Conservation (phyloP, 768 basidiomycete species). For the Austroboletus festivus region DNA sequence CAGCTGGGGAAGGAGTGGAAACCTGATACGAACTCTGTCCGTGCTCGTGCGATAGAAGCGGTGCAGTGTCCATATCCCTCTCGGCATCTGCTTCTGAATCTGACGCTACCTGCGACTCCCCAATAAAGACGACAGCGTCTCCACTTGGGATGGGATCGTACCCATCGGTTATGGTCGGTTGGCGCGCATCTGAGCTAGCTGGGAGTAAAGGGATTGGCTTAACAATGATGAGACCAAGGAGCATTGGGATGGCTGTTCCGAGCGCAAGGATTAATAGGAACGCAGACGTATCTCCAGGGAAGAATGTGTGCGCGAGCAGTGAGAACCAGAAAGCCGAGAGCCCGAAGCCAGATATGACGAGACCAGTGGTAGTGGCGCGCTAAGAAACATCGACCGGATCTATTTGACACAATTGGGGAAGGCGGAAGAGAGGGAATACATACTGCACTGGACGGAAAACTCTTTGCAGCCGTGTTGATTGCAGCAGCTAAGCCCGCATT, state of each 20-base stretch:
- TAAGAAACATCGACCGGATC: too few relatives aligned
- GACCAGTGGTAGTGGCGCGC: slow-evolving; percentile 65
- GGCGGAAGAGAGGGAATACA: slow-evolving; percentile 25
- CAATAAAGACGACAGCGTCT: slow-evolving; percentile 22
- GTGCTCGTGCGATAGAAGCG: slow-evolving; percentile 20
- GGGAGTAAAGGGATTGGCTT: slow-evolving; percentile 61
- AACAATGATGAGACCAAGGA: slow-evolving; percentile 72
- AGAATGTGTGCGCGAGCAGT: slow-evolving; percentile 64
- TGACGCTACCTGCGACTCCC: slow-evolving; percentile 16
- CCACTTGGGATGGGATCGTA: slow-evolving; percentile 19
- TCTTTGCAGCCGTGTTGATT: slow-evolving; percentile 80
- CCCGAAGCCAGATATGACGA: slow-evolving; percentile 85
- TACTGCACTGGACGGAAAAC: slow-evolving; percentile 70
- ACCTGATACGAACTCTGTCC: slow-evolving; percentile 22
- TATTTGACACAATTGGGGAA: too few relatives aligned
- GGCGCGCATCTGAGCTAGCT: slow-evolving; percentile 16
- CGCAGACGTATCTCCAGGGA: slow-evolving; percentile 73
- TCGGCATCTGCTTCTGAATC: slow-evolving; percentile 13
- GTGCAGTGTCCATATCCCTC: slow-evolving; percentile 17
- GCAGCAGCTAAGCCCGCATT: slow-evolving; percentile 68
- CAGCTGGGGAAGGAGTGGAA: slow-evolving; percentile 11
- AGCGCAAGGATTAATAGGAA: slow-evolving; percentile 74
- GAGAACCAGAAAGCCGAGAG: slow-evolving; percentile 91
- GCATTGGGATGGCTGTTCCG: slow-evolving; percentile 77
- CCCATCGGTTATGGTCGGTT: slow-evolving; percentile 5